Conservation (phyloP, 2,329 filamentous ascomycete species). For the Madurella fahalii region DNA sequence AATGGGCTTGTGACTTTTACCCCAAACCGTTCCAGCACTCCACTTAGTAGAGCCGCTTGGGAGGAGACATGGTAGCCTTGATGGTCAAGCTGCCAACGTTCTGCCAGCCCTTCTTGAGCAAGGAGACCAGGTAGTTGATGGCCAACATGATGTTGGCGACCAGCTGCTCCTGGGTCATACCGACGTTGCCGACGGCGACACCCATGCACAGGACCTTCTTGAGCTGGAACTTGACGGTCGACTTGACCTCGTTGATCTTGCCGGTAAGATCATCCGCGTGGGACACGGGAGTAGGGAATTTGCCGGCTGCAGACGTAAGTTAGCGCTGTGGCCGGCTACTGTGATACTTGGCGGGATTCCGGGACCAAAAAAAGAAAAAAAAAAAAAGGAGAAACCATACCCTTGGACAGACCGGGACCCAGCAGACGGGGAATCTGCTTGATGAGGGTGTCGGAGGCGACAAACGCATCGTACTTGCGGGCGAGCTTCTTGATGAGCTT, state of each 20-base stretch:
- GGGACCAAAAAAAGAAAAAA: too few species aligned
- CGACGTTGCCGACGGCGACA: conserved; percentile 98
- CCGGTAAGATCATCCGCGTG: conserved; percentile 88
- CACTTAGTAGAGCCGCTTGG: conserved; percentile 90
- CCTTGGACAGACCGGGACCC: conserved; percentile 96
- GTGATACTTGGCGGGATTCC: too few species aligned
- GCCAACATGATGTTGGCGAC: conserved; percentile 99
- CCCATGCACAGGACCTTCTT: conserved; percentile 99
- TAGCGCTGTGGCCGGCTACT: conserved; percentile 18
- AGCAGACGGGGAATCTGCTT: conserved; percentile 99
- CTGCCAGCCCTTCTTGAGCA: conserved; percentile 99
- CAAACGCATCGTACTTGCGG: conserved; percentile 99
- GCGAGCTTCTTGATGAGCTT: conserved; percentile 99
- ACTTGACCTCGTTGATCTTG: conserved; percentile 99
- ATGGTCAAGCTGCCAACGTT: conserved; percentile 99
- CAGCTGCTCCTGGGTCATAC: conserved; percentile 93
- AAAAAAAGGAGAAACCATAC: conserved; percentile 53
- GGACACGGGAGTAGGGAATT: conserved; percentile 98
- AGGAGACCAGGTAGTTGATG: conserved; percentile 99
- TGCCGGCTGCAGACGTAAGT: conserved; percentile 66
- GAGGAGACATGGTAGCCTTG: conserved; percentile 99
- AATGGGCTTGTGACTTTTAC: conserved; percentile 1
- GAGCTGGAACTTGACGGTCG: conserved; percentile 99
- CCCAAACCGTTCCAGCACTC: conserved; percentile 7
- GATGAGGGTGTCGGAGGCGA: conserved; percentile 95